Evolutionary conservation across 805 yeast species (phyloP).

Genomic region (Candida jianshihensis): DNA sequence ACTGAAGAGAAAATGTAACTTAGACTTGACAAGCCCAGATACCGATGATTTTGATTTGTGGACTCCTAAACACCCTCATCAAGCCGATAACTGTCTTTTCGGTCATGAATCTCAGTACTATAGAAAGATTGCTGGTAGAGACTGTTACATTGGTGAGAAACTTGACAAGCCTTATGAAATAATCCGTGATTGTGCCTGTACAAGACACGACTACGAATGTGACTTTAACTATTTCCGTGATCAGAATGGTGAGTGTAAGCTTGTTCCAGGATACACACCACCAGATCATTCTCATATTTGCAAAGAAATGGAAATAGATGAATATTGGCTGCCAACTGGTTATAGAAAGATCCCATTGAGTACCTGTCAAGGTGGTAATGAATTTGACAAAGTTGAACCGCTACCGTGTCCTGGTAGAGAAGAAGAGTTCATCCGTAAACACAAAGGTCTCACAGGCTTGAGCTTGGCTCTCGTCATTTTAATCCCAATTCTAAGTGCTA

Average conservation of each 20-base stretch:
- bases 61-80: constrained; percentile 51
- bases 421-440: constrained; percentile 46
- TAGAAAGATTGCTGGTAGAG: constrained; percentile 48
- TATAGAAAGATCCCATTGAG: constrained; percentile 81
- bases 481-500: constrained; percentile 50
- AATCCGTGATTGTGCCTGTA: constrained; percentile 69
- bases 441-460: constrained; percentile 49
- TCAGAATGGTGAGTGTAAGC: constrained; percentile 75
- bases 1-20: constrained; percentile 47
- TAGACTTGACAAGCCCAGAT: constrained; percentile 37
- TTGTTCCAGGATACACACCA: constrained; percentile 69
- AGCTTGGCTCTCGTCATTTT: constrained; percentile 43
- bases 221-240: constrained; percentile 76
- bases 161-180: constrained; percentile 49
- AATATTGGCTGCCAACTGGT: constrained; percentile 86
- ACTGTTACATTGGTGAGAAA: constrained; percentile 64
- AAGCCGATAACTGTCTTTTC: constrained; percentile 50
- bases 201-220: constrained; percentile 87
- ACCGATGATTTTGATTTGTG: constrained; percentile 57
- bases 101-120: constrained; percentile 62
- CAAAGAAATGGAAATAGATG: constrained; percentile 45
- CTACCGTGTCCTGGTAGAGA: constrained; percentile 87
- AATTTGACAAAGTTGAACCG: constrained; percentile 57
- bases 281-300: constrained; percentile 60
- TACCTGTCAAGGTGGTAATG: constrained; percentile 78